These are phyloP conservation scores for Marchantia paleacea DNA, from an alignment of 225 moss, liverwort and hornwort genomes.

Conservation along the genomic window DNA sequence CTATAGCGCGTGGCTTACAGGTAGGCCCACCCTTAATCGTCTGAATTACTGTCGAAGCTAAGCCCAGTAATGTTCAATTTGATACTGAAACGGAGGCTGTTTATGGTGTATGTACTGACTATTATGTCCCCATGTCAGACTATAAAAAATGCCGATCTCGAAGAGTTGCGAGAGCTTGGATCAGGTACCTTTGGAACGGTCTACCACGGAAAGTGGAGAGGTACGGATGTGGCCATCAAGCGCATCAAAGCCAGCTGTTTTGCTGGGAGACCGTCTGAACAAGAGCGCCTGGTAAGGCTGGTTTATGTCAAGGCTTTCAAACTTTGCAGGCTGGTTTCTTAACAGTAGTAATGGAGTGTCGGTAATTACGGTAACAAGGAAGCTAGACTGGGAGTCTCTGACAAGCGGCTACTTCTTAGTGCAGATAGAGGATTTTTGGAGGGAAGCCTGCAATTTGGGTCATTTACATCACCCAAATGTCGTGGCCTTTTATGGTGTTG, in stretches of 20 bases:
- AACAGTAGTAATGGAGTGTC: too few relatives aligned
- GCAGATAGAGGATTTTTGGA: conserved; percentile 99
- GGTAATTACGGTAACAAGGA: neutral
- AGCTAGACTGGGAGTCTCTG: neutral
- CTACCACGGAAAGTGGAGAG: conserved; percentile 99
- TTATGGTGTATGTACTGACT: neutral
- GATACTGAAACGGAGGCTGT: neutral
- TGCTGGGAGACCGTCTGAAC: conserved; percentile 93
- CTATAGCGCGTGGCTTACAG: conserved; percentile 90
- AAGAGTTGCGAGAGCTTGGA: conserved; percentile 95
- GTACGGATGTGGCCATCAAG: conserved; percentile 98
- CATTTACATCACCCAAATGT: conserved; percentile 97
- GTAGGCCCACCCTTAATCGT: conserved; percentile 24
- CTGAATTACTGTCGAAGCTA: neutral
- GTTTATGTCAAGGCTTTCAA: neutral
- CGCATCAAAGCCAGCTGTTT: conserved; percentile 98
- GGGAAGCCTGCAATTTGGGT: conserved; percentile 91
- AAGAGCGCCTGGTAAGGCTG: conserved; percentile 80
- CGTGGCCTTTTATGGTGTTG: conserved; percentile 97
- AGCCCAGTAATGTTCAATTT: neutral
- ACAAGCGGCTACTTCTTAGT: conserved; percentile 7
- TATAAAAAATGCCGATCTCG: conserved; percentile 86
- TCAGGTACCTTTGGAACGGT: conserved; percentile 99
- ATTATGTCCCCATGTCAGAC: conserved; percentile 49
- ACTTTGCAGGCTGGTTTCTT: neutral